Evolutionary conservation across 1,284 basidiomycete genomes (phyloP).

Genomic region (Entoloma clypeatum): DNA sequence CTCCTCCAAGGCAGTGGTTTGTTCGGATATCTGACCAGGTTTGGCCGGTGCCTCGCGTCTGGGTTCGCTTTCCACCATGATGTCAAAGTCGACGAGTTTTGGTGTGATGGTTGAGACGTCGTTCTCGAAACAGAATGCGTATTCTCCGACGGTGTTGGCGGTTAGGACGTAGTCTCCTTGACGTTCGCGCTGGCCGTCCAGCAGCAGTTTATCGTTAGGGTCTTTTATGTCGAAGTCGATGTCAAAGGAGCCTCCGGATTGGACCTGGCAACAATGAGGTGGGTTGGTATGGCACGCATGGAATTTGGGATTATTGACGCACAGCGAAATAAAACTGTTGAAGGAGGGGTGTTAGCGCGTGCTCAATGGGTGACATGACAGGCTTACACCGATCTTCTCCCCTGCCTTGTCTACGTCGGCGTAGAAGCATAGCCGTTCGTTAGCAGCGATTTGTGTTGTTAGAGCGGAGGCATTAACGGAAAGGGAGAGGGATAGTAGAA

Average conservation of each 20-base stretch:
- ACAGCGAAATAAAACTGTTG: conserved; percentile 44
- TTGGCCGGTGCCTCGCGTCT: conserved; percentile 78
- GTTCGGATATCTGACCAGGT: conserved; percentile 82
- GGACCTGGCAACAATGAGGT: conserved; percentile 59
- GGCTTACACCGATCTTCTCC: conserved; percentile 83
- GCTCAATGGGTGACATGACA: conserved; percentile 11
- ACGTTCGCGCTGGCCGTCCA: conserved; percentile 84
- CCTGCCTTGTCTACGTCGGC: conserved; percentile 94
- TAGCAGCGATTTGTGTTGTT: conserved; percentile 82
- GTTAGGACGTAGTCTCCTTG: conserved; percentile 98
- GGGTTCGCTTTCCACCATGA: conserved; percentile 96
- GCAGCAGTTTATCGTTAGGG: conserved; percentile 81
- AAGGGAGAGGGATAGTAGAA: conserved; percentile 28
- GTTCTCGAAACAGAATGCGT: conserved; percentile 98
- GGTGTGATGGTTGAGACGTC: conserved; percentile 88
- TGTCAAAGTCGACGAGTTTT: conserved; percentile 95
- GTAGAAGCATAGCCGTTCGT: conserved; percentile 91
- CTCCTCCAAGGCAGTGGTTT: conserved; percentile 89
- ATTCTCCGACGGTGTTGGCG: conserved; percentile 91
- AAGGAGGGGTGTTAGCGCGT: conserved; percentile 1
- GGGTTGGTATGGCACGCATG: conserved; percentile 6
- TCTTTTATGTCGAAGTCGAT: conserved; percentile 94
- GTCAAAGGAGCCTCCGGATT: conserved; percentile 96
- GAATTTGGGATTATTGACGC: conserved; percentile 17
- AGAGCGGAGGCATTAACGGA: conserved; percentile 60